A percentile compares a stretch with the other conserved stretches of the same genome.
Evolutionary conservation across 2,329 filamentous ascomycete species (phyloP).

Genomic region (Chrysoporthe deuterocubensis): DNA sequence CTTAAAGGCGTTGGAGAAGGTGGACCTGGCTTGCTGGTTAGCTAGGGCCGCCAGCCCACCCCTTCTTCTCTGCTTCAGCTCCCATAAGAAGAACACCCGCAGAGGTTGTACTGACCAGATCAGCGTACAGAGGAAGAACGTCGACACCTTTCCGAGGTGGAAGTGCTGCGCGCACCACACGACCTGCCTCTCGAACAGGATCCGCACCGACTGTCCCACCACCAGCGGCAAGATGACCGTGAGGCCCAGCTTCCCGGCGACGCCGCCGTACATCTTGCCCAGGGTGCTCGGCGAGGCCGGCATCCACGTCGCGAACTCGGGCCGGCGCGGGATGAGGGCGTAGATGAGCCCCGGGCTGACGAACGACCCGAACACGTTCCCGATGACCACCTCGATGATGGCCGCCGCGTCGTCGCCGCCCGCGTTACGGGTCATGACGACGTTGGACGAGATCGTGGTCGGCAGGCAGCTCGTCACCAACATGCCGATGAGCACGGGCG

Average conservation of each 20-base stretch:
- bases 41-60: background rate
- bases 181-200: constrained; percentile 53
- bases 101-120: constrained; percentile 51
- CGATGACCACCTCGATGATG: constrained; percentile 71
- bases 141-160: constrained; percentile 55
- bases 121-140: constrained; percentile 50
- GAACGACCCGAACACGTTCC: constrained; percentile 71
- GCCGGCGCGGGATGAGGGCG: constrained; percentile 58
- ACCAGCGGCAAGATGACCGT: constrained; percentile 68
- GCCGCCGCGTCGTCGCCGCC: constrained; percentile 69
- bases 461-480: constrained; percentile 70
- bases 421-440: constrained; percentile 72
- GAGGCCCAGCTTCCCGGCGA: constrained; percentile 70
- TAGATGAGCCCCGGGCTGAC: constrained; percentile 67
- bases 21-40: constrained; percentile 54
- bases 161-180: constrained; percentile 57
- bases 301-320: constrained; percentile 59
- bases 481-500: constrained; percentile 69
- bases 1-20: constrained; percentile 68
- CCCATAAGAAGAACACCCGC: constrained; percentile 29
- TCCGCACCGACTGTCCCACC: constrained; percentile 64
- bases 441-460: constrained; percentile 74
- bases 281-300: constrained; percentile 57
- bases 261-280: constrained; percentile 64
- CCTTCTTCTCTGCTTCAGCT: background rate